A percentile compares a stretch with the other conserved stretches of the same genome.
Conservation (phyloP, 805 yeast species). For the Lipomyces anomalus region DNA sequence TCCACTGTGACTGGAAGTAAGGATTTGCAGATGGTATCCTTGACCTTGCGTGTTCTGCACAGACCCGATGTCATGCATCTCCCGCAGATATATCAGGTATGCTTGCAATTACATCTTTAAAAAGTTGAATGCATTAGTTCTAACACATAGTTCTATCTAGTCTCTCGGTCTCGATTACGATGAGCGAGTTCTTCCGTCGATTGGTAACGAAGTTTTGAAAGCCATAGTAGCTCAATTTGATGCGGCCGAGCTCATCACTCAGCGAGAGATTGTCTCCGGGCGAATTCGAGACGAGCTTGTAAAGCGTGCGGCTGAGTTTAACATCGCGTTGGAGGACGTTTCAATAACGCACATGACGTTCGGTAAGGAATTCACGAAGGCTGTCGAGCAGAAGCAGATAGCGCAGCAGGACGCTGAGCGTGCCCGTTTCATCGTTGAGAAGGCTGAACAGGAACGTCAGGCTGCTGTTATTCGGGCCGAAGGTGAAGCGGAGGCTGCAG, state of each 20-base stretch:
- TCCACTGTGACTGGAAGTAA: constrained; percentile 94
- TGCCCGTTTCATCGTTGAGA: constrained; percentile 86
- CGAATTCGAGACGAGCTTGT: constrained; percentile 82
- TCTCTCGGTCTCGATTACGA: constrained; percentile 85
- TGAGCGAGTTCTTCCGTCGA: constrained; percentile 86
- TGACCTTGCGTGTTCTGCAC: constrained; percentile 88
- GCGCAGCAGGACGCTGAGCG: constrained; percentile 99
- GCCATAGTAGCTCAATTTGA: constrained; percentile 90
- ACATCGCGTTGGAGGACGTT: constrained; percentile 90
- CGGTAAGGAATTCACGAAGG: constrained; percentile 93
- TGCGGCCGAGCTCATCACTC: constrained; percentile 94
- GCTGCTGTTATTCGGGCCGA: constrained; percentile 95
- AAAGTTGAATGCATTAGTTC: too few species aligned
- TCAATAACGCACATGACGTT: constrained; percentile 97
- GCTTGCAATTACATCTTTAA: neutral
- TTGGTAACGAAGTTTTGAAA: constrained; percentile 86
- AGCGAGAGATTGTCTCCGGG: constrained; percentile 89
- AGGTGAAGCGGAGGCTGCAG: constrained; percentile 99
- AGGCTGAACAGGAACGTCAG: constrained; percentile 95
- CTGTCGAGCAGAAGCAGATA: constrained; percentile 97
- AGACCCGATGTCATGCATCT: constrained; percentile 82
- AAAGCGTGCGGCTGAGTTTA: constrained; percentile 78
- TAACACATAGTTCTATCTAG: too few species aligned
- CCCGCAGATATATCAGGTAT: constrained; percentile 74
- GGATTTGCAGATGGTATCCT: constrained; percentile 90